These are phyloP conservation scores for Carpinus viminea DNA, from an alignment of 306 rosid genomes.

Conservation along the genomic window DNA sequence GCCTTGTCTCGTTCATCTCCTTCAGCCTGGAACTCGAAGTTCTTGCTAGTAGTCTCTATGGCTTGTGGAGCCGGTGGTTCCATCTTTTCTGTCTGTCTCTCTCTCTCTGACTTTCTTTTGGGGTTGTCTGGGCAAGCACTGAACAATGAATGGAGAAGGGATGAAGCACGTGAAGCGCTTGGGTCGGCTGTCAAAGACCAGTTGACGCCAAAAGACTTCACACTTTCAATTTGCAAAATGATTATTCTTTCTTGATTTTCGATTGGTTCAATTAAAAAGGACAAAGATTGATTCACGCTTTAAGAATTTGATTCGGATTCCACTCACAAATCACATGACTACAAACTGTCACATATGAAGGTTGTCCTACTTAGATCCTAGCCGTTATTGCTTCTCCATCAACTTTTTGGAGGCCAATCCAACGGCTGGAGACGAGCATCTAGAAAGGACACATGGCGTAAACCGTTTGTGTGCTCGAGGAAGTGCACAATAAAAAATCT, in stretches of 20 bases:
- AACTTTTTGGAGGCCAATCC: too few species aligned
- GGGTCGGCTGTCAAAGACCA: background rate
- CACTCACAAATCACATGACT: too few species aligned
- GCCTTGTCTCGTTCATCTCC: constrained; percentile 48
- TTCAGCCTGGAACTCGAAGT: constrained; percentile 14
- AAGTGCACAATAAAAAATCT: too few species aligned
- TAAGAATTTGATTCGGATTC: background rate
- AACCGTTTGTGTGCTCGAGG: too few species aligned
- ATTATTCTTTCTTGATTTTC: background rate
- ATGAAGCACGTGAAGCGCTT: constrained; percentile 19
- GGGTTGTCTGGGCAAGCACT: too few species aligned
- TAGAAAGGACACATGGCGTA: too few species aligned
- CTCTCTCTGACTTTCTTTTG: constrained; percentile 1
- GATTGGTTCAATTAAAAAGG: background rate
- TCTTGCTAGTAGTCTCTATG: constrained; percentile 46
- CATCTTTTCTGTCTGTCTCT: constrained; percentile 38
- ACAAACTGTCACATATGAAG: too few species aligned
- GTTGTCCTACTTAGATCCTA: too few species aligned
- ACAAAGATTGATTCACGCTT: background rate
- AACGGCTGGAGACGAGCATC: too few species aligned
- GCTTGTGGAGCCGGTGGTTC: constrained; percentile 74
- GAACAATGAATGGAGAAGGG: background rate
- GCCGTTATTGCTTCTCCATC: too few species aligned
- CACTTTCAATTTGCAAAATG: background rate
- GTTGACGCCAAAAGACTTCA: constrained; percentile 5